These are phyloP conservation scores for Fistulifera solaris DNA, from an alignment of 108 stramenopile species.

Conservation along the genomic window DNA sequence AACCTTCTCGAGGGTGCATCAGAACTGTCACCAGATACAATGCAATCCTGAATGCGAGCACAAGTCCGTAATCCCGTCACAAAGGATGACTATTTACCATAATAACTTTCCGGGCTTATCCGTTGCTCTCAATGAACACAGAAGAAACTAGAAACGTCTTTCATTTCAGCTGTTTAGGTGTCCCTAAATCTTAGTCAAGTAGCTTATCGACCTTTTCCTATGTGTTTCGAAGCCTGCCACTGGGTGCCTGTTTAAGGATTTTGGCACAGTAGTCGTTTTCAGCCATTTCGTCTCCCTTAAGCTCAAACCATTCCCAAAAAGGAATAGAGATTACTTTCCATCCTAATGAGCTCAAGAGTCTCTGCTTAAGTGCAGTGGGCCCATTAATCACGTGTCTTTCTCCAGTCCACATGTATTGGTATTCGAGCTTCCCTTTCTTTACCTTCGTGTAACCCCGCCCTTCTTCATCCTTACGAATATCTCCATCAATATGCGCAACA, in stretches of 20 bases:
- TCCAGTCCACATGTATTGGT: slow-evolving; percentile 22
- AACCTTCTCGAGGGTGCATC: slow-evolving; percentile 9
- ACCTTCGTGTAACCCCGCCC: slow-evolving; percentile 7
- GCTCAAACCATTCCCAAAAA: slow-evolving; percentile 68
- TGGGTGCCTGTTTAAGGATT: slow-evolving; percentile 8
- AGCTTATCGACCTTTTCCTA: too few relatives aligned
- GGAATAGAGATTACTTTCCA: slow-evolving; percentile 74
- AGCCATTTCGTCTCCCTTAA: slow-evolving; percentile 25
- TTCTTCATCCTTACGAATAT: slow-evolving; percentile 4
- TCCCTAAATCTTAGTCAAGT: too few relatives aligned
- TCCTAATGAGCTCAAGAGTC: slow-evolving; percentile 48
- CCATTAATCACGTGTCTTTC: slow-evolving; percentile 53
- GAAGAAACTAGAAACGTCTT: too few relatives aligned
- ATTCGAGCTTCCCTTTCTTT: slow-evolving; percentile 14
- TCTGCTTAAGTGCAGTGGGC: slow-evolving; percentile 53
- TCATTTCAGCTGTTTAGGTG: too few relatives aligned
- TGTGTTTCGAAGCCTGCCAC: too few relatives aligned
- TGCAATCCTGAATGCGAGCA: too few relatives aligned
- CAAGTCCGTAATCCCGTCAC: too few relatives aligned
- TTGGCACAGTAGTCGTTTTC: slow-evolving; percentile 43
- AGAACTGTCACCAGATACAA: slow-evolving; percentile 1
- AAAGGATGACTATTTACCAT: too few relatives aligned
- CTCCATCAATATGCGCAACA: slow-evolving; percentile 42
- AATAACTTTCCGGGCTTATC: too few relatives aligned
- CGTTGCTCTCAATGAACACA: too few relatives aligned